Evolutionary conservation across 2,329 filamentous ascomycete genomes (phyloP).

Genomic region (Moelleriella libera): DNA sequence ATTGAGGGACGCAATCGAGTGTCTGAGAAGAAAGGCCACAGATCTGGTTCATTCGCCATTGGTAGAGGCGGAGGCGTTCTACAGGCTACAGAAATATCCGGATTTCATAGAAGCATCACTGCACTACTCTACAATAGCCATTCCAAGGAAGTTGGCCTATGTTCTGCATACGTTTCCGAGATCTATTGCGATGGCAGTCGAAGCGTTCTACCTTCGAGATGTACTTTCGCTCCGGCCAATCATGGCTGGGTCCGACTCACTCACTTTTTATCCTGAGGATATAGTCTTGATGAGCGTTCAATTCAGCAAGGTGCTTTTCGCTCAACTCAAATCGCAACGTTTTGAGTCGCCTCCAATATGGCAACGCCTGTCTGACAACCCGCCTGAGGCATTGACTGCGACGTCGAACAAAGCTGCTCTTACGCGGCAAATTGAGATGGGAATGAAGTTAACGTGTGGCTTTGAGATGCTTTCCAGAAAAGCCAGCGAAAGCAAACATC

Average conservation of each 20-base stretch:
- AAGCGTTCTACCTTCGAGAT: slow-evolving; percentile 87
- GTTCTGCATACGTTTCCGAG: slow-evolving; percentile 63
- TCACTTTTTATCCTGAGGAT: slow-evolving; percentile 62
- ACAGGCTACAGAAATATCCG: slow-evolving; percentile 75
- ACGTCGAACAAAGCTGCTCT: slow-evolving; percentile 6
- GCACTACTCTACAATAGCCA: slow-evolving; percentile 58
- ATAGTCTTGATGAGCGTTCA: slow-evolving; percentile 64
- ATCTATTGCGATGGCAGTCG: slow-evolving; percentile 69
- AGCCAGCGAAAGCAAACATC: slow-evolving; percentile 52
- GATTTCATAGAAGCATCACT: slow-evolving; percentile 56
- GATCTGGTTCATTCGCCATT: slow-evolving; percentile 55
- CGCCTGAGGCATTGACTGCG: slow-evolving; percentile 1
- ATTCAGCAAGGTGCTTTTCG: slow-evolving; percentile 82
- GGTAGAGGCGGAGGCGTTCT: slow-evolving; percentile 82
- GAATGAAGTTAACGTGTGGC: slow-evolving; percentile 82
- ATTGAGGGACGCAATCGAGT: slow-evolving; percentile 47
- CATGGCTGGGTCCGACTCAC: slow-evolving; percentile 29
- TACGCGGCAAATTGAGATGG: slow-evolving; percentile 37
- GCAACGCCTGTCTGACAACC: slow-evolving; percentile 18
- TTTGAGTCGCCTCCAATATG: slow-evolving; percentile 51
- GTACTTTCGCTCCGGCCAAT: slow-evolving; percentile 60
- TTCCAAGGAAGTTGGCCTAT: slow-evolving; percentile 72
- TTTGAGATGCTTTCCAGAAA: slow-evolving; percentile 75
- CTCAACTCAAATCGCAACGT: slow-evolving; percentile 76
- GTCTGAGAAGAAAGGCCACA: slow-evolving; percentile 40